Conservation (phyloP, 371 early-diverging fungal genomes). For the Dichotomocladium elegans region DNA sequence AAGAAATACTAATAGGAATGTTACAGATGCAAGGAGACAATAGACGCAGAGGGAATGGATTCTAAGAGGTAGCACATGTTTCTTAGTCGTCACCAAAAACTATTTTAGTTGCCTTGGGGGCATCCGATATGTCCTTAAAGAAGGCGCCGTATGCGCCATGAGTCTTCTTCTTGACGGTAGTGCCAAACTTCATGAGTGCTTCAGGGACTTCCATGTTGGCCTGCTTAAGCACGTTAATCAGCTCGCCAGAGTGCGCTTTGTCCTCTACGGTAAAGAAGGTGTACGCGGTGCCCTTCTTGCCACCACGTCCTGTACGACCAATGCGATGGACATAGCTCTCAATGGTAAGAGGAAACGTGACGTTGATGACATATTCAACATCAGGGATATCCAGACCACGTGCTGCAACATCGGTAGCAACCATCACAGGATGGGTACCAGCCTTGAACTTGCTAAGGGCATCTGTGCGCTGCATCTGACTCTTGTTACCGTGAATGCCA, state of each 20-base stretch:
- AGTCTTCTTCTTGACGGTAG: constrained; percentile 95
- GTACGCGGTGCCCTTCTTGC: constrained; percentile 86
- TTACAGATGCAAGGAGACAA: too few species aligned
- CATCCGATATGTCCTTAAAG: constrained; percentile 85
- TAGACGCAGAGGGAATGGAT: too few species aligned
- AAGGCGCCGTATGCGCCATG: constrained; percentile 95
- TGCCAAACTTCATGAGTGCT: constrained; percentile 87
- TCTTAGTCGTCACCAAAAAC: constrained; percentile 61
- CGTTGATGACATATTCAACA: constrained; percentile 97
- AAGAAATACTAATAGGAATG: too few species aligned
- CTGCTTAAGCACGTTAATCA: constrained; percentile 89
- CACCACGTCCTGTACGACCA: constrained; percentile 97
- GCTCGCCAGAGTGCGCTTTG: constrained; percentile 82
- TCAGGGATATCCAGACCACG: constrained; percentile 97
- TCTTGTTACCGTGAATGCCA: constrained; percentile 84
- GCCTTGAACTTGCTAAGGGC: constrained; percentile 72
- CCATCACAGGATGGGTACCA: constrained; percentile 71
- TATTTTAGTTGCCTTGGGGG: constrained; percentile 87
- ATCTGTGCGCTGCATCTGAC: constrained; percentile 65
- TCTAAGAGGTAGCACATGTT: too few species aligned
- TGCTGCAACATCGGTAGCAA: constrained; percentile 95
- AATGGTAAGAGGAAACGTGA: constrained; percentile 95
- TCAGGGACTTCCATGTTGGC: constrained; percentile 88
- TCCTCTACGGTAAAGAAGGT: constrained; percentile 95
- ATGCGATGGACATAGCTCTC: constrained; percentile 94